phyloP scores from a whole-genome alignment of 2,329 filamentous ascomycete species.

The Stemphylium lycopersici region DNA sequence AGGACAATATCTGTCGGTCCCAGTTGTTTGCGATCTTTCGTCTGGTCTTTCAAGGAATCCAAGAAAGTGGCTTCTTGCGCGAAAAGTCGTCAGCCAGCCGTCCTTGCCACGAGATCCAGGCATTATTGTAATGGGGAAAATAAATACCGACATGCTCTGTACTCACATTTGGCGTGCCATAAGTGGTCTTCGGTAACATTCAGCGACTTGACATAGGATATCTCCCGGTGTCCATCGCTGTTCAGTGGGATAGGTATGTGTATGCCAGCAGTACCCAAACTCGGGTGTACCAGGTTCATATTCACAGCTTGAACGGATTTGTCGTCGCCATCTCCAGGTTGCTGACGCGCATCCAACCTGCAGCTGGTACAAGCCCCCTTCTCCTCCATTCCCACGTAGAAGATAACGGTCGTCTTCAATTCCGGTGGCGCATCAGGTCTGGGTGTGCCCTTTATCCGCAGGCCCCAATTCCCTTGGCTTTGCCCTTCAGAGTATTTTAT shows the following conservation, averaged over 20 bases:
- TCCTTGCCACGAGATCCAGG: neutral
- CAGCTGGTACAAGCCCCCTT: constrained; percentile 57
- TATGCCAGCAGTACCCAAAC: constrained; percentile 79
- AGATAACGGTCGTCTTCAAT: constrained; percentile 77
- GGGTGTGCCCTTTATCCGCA: constrained; percentile 79
- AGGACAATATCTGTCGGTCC: constrained; percentile 52
- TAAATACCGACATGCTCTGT: neutral
- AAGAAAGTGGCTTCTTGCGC: constrained; percentile 63
- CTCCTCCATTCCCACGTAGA: constrained; percentile 82
- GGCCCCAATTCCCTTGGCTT: constrained; percentile 90
- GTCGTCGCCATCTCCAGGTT: constrained; percentile 52
- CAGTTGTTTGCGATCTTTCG: constrained; percentile 16
- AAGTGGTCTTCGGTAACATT: constrained; percentile 67
- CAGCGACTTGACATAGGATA: constrained; percentile 73
- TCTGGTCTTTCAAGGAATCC: constrained; percentile 68
- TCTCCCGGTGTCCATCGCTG: constrained; percentile 61
- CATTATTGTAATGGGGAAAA: no score
- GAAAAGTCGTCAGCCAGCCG: constrained; percentile 28
- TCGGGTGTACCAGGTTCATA: constrained; percentile 70
- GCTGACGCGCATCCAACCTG: constrained; percentile 61
- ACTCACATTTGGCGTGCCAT: constrained; percentile 77
- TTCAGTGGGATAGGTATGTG: constrained; percentile 70
- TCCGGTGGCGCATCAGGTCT: constrained; percentile 68
- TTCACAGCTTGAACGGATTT: constrained; percentile 67
- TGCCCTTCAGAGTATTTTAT: constrained; percentile 84